Percentiles rank a stretch among this genome's conserved stretches.
phyloP scores from a whole-genome alignment of 2,329 filamentous ascomycete species.

The Zalaria sp. region DNA sequence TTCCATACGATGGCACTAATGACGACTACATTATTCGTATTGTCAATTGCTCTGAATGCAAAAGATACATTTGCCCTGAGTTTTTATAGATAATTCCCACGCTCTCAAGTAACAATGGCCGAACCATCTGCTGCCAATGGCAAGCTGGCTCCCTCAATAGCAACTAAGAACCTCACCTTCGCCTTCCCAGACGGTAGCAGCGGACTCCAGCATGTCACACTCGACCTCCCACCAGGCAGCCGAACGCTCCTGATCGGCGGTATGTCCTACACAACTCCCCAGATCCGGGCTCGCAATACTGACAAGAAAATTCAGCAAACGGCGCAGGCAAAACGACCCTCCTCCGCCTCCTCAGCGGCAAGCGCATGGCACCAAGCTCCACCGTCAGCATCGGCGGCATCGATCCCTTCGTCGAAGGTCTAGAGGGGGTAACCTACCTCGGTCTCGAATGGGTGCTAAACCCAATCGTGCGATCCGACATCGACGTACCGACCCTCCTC shows the following conservation, averaged over 20 bases:
- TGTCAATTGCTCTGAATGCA: no score
- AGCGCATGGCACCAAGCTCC: constrained; percentile 69
- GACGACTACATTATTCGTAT: no score
- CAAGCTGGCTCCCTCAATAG: constrained; percentile 43
- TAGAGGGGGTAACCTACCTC: constrained; percentile 93
- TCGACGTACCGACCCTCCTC: constrained; percentile 77
- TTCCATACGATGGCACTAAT: no score
- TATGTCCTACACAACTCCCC: no score
- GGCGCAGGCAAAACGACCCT: constrained; percentile 96
- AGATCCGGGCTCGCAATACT: neutral
- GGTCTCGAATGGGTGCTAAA: constrained; percentile 97
- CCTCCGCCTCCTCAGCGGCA: constrained; percentile 84
- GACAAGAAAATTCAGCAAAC: constrained; percentile 47
- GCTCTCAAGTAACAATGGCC: no score
- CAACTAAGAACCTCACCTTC: constrained; percentile 68
- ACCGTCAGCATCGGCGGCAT: constrained; percentile 67
- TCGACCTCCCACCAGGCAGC: constrained; percentile 67
- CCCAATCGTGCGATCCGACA: constrained; percentile 88
- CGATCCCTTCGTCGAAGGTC: constrained; percentile 80
- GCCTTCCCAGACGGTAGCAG: constrained; percentile 71
- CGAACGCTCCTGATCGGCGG: constrained; percentile 85
- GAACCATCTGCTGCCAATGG: no score
- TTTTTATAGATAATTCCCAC: no score
- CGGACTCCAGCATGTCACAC: constrained; percentile 60
- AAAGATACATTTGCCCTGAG: no score